These are phyloP conservation scores for Eleusine indica DNA, from an alignment of 176 grass and related monocot species.

Conservation along the genomic window DNA sequence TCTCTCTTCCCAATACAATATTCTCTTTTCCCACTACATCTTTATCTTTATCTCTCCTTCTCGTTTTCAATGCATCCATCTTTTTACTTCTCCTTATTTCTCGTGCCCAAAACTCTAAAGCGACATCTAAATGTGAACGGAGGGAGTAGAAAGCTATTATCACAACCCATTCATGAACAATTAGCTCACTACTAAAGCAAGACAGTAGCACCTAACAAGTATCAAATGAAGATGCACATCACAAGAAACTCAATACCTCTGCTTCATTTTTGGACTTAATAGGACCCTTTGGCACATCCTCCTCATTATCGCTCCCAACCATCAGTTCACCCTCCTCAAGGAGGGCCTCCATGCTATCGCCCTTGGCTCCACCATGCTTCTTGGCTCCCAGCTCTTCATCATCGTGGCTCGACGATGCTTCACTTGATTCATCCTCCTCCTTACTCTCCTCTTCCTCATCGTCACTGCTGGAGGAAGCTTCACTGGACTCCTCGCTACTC, in stretches of 20 bases:
- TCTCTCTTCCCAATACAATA: too few species aligned
- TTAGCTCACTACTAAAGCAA: not conserved
- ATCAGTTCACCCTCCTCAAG: conserved; percentile 82
- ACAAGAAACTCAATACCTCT: conserved; percentile 43
- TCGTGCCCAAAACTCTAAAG: too few species aligned
- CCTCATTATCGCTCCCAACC: conserved; percentile 48
- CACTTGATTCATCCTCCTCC: conserved; percentile 45
- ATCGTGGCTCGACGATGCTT: conserved; percentile 41
- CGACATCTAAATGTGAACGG: too few species aligned
- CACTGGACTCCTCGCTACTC: conserved; percentile 34
- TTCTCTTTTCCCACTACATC: too few species aligned
- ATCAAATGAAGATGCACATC: not conserved
- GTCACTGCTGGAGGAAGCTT: conserved; percentile 46
- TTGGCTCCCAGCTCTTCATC: conserved; percentile 33
- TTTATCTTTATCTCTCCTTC: too few species aligned
- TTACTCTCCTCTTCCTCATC: conserved; percentile 40
- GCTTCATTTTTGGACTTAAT: conserved; percentile 60
- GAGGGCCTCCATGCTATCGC: conserved; percentile 26
- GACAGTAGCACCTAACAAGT: not conserved
- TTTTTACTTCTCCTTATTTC: too few species aligned
- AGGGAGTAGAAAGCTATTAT: not conserved
- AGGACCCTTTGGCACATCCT: conserved; percentile 38
- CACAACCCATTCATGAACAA: not conserved
- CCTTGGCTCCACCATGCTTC: conserved; percentile 11
- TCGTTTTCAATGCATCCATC: too few species aligned